Evolutionary conservation across 495 filamentous ascomycete species (phyloP).

Genomic region (Hyaloscypha variabilis): DNA sequence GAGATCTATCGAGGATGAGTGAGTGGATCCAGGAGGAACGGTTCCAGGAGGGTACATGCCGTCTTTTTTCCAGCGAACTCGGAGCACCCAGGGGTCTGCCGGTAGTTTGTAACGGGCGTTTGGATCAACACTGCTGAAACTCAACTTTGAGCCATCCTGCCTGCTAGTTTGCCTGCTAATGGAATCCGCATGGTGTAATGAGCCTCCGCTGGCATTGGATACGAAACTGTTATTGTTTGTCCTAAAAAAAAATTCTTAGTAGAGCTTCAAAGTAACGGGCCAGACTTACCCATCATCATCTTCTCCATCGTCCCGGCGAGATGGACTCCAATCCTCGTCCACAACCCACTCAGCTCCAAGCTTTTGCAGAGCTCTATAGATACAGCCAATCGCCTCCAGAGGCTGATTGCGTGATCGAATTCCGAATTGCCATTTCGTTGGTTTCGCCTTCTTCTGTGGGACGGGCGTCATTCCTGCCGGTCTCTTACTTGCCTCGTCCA

Average conservation of each 20-base stretch:
- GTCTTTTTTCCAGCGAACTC: conserved; percentile 81
- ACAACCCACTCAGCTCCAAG: conserved; percentile 85
- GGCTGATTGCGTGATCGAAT: conserved; percentile 93
- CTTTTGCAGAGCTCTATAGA: conserved; percentile 85
- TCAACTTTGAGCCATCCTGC: conserved; percentile 10
- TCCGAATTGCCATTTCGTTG: conserved; percentile 95
- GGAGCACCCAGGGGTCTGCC: conserved; percentile 94
- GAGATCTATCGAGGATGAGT: conserved; percentile 33
- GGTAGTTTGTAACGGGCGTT: conserved; percentile 72
- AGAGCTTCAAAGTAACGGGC: background rate
- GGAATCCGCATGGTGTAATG: conserved; percentile 37
- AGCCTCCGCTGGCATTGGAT: conserved; percentile 32
- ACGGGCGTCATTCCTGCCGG: conserved; percentile 67
- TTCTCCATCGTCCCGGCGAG: conserved; percentile 6
- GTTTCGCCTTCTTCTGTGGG: conserved; percentile 64
- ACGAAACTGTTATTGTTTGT: conserved; percentile 29
- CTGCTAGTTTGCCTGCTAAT: conserved; percentile 29
- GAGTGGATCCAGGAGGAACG: conserved; percentile 31
- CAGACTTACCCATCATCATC: conserved; percentile 26
- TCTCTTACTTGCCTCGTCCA: conserved; percentile 63
- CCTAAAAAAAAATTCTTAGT: conserved; percentile 14
- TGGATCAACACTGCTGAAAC: conserved; percentile 28
- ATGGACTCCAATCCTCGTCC: conserved; percentile 52
- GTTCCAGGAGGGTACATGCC: conserved; percentile 57
- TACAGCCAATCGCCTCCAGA: conserved; percentile 88